Evolutionary conservation across 2,329 filamentous ascomycete genomes (phyloP), one percentile per base, ranked within the genome.

Genomic region (Neonectria ditissima): DNA sequence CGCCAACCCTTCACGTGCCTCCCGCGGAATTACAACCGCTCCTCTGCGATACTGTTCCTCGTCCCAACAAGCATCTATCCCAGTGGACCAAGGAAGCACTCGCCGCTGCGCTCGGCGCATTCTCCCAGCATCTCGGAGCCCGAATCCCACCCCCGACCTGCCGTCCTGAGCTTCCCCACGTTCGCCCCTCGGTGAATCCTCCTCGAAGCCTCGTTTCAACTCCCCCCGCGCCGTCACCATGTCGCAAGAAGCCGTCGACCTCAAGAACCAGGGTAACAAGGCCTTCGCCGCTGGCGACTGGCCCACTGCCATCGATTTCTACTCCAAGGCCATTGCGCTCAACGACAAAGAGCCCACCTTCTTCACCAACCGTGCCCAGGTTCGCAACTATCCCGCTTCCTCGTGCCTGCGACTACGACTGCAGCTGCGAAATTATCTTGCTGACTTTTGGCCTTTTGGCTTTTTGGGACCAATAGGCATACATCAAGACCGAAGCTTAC

Each of bases 401-500:
- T 18, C 16, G 44, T 55, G 26, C 20, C n/a, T 44, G 5, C 30
- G 22, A 7, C 13, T 26, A 6, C 24, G 24, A 26, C 24, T 50
- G 16, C 50, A 14, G 18, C 24, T 24, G 20, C 22, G 20, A 28
- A 20, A 18, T 9, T 51, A 74, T 82, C 79, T 79, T 84, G 83
- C 84, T 86, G 65, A 86, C 76, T 44, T 18, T 11, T 44, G 56
- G 28, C 41, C 54, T 59, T 50, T n/a, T n/a, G n/a, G n/a, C n/a
- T n/a, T 48, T 58, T 55, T 28, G 24, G n/a, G 60, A 20, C 10
- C 22, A 41, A 14, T 62, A 97, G 93, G 93, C 93, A 68, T 87
- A 99, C 78, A 95, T 99, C 80, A 98, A 97, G 82, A 90, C 95
- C 41, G 96, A 99, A 80, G 89, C 95, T 20, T 98, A 94, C 77